A percentile compares a stretch with the other conserved stretches of the same genome.
Conservation (phyloP, 2,329 filamentous ascomycete species). For the Aspergillus ochraceoroseus region DNA sequence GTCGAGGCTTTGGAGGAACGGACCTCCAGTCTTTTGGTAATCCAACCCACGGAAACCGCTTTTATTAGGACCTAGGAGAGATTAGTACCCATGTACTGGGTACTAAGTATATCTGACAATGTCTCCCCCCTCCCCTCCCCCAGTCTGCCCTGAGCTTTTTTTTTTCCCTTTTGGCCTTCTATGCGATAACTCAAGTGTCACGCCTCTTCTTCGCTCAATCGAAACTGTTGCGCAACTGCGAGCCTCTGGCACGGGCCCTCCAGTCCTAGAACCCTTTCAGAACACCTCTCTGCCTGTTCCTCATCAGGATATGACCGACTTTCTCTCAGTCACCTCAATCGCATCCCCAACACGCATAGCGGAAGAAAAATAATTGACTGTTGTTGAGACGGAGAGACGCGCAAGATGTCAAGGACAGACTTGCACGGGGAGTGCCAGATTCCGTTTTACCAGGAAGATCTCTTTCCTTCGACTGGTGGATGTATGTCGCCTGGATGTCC, state of each 20-base stretch:
- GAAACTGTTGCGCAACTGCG: constrained; percentile 19
- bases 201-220: constrained; percentile 8
- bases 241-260: constrained; percentile 22
- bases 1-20: constrained; percentile 17
- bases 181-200: constrained; percentile 10
- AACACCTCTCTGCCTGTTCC: neutral
- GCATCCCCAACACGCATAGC: constrained; percentile 11
- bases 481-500: constrained; percentile 52
- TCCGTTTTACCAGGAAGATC: constrained; percentile 63
- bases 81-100: constrained; percentile 9
- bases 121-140: constrained; percentile 15
- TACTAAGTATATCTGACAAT: constrained; percentile 24
- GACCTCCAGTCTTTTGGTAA: constrained; percentile 16
- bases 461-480: constrained; percentile 59
- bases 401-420: constrained; percentile 23
- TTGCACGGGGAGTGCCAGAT: constrained; percentile 54
- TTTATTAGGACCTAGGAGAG: constrained; percentile 5
- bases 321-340: constrained; percentile 7
- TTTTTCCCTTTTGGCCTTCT: constrained; percentile 11
- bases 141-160: constrained; percentile 12
- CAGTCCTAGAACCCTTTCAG: constrained; percentile 6
- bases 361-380: neutral
- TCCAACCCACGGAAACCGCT: constrained; percentile 14
- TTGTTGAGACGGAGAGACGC: neutral
- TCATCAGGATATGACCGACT: constrained; percentile 17